phyloP scores from a whole-genome alignment of 495 filamentous ascomycete genomes.

The Trichoderma virens region DNA sequence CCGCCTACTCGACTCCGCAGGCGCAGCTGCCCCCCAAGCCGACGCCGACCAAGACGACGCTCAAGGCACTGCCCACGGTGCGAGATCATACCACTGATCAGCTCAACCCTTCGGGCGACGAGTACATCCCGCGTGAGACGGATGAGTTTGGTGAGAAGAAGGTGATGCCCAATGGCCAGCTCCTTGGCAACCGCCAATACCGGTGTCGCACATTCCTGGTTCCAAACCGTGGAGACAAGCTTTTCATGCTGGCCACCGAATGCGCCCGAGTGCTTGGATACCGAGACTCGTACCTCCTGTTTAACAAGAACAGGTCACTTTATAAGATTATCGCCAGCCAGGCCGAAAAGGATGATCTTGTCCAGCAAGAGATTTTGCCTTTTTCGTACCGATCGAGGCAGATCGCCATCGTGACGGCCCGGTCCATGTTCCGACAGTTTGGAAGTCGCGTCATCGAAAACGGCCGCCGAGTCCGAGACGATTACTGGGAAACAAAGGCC shows the following conservation, averaged over 20 bases:
- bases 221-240: constrained; percentile 79
- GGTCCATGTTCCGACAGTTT: constrained; percentile 98
- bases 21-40: constrained; percentile 62
- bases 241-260: constrained; percentile 98
- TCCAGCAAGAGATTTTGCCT: constrained; percentile 87
- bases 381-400: constrained; percentile 97
- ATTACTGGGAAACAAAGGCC: constrained; percentile 98
- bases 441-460: constrained; percentile 89
- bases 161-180: constrained; percentile 73
- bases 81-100: constrained; percentile 97
- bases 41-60: constrained; percentile 79
- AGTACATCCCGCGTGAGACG: constrained; percentile 90
- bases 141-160: constrained; percentile 93
- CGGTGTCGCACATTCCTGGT: constrained; percentile 91
- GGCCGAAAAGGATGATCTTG: constrained; percentile 92
- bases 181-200: constrained; percentile 77
- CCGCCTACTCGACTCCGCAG: constrained; percentile 40
- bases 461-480: constrained; percentile 86
- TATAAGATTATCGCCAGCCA: constrained; percentile 98
- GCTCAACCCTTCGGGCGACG: constrained; percentile 82
- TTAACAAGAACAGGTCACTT: constrained; percentile 97
- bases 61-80: constrained; percentile 94
- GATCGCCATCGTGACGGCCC: constrained; percentile 97
- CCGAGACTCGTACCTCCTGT: constrained; percentile 92
- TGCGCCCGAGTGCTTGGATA: constrained; percentile 93